Percentiles rank a stretch among this genome's conserved stretches.
Evolutionary conservation across 2,329 filamentous ascomycete genomes (phyloP).

Genomic region (Thermothelomyces thermophilus): DNA sequence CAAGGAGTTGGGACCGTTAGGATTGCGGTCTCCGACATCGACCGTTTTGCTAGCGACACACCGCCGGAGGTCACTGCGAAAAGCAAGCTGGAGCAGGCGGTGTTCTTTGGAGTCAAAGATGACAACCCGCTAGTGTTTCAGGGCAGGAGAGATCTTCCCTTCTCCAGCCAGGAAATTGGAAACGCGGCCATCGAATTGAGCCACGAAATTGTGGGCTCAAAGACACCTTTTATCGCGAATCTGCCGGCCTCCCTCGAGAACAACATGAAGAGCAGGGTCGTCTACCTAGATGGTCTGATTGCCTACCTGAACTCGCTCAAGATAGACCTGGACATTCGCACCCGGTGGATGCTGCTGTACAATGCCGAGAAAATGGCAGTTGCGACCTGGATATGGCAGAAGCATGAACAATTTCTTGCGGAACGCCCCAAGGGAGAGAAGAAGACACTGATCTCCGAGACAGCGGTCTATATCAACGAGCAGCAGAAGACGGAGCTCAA

Average conservation of each 20-base stretch:
- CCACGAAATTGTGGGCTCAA: slow-evolving; percentile 71
- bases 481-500: slow-evolving; percentile 65
- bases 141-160: slow-evolving; percentile 58
- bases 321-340: slow-evolving; percentile 57
- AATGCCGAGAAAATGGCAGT: slow-evolving; percentile 86
- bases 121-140: slow-evolving; percentile 86
- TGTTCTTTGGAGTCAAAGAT: slow-evolving; percentile 79
- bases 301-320: slow-evolving; percentile 61
- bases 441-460: slow-evolving; percentile 64
- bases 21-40: slow-evolving; percentile 51
- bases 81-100: slow-evolving; percentile 86
- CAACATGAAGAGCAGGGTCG: slow-evolving; percentile 66
- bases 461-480: slow-evolving; percentile 70
- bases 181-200: slow-evolving; percentile 73
- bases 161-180: slow-evolving; percentile 64
- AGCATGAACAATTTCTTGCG: slow-evolving; percentile 64
- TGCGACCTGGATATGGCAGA: slow-evolving; percentile 70
- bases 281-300: slow-evolving; percentile 69
- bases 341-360: slow-evolving; percentile 76
- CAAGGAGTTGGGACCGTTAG: slow-evolving; percentile 57
- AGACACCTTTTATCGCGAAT: slow-evolving; percentile 65
- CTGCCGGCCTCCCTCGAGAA: slow-evolving; percentile 71
- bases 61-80: slow-evolving; percentile 67
- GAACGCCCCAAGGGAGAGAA: slow-evolving; percentile 54
- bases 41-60: slow-evolving; percentile 52